Evolutionary conservation across 257 asterid species (phyloP).

Genomic region (Coffea eugenioides): DNA sequence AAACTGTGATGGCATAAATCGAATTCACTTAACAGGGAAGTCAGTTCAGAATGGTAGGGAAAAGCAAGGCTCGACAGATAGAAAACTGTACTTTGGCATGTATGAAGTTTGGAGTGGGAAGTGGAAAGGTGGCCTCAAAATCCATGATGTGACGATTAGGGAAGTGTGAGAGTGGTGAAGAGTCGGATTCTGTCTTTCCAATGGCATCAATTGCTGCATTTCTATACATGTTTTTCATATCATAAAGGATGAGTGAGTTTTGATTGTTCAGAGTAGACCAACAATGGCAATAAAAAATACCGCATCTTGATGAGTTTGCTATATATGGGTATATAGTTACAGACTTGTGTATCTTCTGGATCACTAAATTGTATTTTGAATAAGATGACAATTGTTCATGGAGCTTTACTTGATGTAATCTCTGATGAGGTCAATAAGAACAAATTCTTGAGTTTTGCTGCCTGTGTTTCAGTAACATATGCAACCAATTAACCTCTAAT

Average conservation of each 20-base stretch:
- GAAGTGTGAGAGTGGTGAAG: background rate
- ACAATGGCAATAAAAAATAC: background rate
- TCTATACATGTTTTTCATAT: background rate
- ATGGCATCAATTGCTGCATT: background rate
- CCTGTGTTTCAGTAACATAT: background rate
- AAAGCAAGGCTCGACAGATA: background rate
- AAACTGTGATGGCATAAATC: background rate
- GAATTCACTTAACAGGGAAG: background rate
- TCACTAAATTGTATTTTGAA: background rate
- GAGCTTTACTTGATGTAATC: background rate
- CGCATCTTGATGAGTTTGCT: background rate
- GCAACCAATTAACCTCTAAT: too few relatives aligned
- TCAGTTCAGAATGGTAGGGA: background rate
- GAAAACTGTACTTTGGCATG: constrained; percentile 31
- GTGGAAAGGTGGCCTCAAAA: constrained; percentile 63
- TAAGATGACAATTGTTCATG: background rate
- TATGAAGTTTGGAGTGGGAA: constrained; percentile 60
- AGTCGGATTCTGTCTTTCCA: background rate
- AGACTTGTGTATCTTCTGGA: background rate
- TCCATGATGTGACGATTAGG: constrained; percentile 28
- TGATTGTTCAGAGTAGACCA: background rate
- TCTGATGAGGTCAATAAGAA: background rate
- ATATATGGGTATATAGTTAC: background rate
- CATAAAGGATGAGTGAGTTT: background rate
- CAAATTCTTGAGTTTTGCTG: background rate